phyloP scores from a whole-genome alignment of 2,329 filamentous ascomycete genomes.

The Paraphaeosphaeria minitans region DNA sequence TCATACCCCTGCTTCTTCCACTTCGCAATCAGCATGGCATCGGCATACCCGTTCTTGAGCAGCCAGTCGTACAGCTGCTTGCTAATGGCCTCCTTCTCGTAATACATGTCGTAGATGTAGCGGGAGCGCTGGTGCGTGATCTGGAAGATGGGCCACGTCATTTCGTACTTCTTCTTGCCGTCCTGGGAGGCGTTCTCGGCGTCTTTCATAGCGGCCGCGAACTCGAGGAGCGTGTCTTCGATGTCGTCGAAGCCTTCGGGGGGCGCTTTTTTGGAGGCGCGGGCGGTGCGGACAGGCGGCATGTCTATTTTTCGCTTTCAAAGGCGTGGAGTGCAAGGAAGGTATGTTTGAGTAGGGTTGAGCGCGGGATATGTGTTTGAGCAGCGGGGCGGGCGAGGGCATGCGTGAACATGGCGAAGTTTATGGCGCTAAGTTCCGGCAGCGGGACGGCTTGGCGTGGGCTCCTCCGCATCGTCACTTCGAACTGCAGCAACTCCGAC shows the following conservation, averaged over 20 bases:
- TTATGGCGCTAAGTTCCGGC: slow-evolving; percentile 35
- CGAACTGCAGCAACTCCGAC: slow-evolving; percentile 18
- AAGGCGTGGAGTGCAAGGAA: not conserved
- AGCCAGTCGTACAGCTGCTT: slow-evolving; percentile 94
- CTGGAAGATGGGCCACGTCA: slow-evolving; percentile 96
- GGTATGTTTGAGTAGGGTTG: not conserved
- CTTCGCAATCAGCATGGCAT: slow-evolving; percentile 94
- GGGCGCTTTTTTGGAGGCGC: slow-evolving; percentile 78
- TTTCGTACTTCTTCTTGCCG: slow-evolving; percentile 85
- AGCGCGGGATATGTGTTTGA: not conserved
- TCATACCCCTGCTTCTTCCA: slow-evolving; percentile 99
- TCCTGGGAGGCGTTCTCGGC: slow-evolving; percentile 85
- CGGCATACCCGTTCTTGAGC: slow-evolving; percentile 94
- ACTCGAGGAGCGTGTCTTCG: slow-evolving; percentile 83
- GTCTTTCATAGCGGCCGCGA: slow-evolving; percentile 91
- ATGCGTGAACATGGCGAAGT: too few species aligned
- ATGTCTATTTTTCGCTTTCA: slow-evolving; percentile 51
- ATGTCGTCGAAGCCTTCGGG: slow-evolving; percentile 88
- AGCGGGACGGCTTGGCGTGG: slow-evolving; percentile 32
- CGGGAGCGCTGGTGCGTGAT: slow-evolving; percentile 90
- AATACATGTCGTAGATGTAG: slow-evolving; percentile 98
- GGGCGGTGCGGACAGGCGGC: slow-evolving; percentile 74
- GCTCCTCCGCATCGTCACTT: slow-evolving; percentile 39
- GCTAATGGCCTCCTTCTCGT: slow-evolving; percentile 94
- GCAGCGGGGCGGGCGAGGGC: not conserved